phyloP scores from a whole-genome alignment of 148 eudicot species.

The Bassia scoparia region DNA sequence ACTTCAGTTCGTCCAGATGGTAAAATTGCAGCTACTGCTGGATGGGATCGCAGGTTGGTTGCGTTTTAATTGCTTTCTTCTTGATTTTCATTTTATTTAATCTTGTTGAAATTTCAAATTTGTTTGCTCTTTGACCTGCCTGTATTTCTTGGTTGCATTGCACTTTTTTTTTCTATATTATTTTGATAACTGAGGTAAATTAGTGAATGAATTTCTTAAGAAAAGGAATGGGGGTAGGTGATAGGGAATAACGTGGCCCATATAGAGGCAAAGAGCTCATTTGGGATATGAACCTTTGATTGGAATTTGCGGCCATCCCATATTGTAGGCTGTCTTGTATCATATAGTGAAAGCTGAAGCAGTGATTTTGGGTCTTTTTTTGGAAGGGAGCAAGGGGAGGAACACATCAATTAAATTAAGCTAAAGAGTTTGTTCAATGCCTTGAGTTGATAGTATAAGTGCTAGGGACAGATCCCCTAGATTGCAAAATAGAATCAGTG shows the following conservation, averaged over 20 bases:
- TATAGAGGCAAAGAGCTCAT: not conserved
- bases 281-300: not conserved
- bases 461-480: too few species aligned
- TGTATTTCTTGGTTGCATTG: not conserved
- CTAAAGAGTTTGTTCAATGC: too few species aligned
- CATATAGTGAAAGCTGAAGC: not conserved
- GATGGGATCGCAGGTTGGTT: constrained; percentile 88
- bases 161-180: not conserved
- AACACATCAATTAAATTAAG: too few species aligned
- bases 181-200: not conserved
- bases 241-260: too few species aligned
- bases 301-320: not conserved
- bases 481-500: too few species aligned
- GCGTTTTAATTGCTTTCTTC: not conserved
- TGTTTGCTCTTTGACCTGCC: not conserved
- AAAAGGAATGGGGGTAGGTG: not conserved
- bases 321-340: not conserved
- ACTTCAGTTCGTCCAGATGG: constrained; percentile 70
- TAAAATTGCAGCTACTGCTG: constrained; percentile 80
- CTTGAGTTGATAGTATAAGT: too few species aligned
- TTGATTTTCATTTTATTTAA: not conserved
- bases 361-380: not conserved
- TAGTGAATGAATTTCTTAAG: not conserved
- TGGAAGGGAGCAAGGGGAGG: too few species aligned
- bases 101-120: not conserved